Evolutionary conservation across 257 asterid species (phyloP).

Genomic region (Leptodermis oblonga): DNA sequence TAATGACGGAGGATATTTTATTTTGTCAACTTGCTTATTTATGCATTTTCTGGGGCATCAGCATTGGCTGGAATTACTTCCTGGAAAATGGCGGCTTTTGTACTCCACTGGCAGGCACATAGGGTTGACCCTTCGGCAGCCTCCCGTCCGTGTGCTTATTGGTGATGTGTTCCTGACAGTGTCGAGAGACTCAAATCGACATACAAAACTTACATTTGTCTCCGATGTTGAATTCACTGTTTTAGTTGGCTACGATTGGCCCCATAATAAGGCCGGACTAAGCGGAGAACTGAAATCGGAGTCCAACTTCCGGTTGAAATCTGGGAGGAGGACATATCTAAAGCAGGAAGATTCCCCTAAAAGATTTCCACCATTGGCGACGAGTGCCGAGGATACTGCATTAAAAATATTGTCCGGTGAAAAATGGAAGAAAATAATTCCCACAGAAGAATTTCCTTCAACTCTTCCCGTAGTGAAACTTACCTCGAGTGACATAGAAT

Average conservation of each 20-base stretch:
- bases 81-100: constrained; percentile 94
- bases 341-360: constrained; percentile 41
- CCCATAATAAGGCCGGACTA: constrained; percentile 75
- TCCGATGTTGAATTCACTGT: constrained; percentile 65
- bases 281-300: constrained; percentile 46
- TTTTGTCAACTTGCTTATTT: not conserved
- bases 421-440: constrained; percentile 66
- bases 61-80: constrained; percentile 74
- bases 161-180: constrained; percentile 63
- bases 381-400: constrained; percentile 40
- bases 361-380: constrained; percentile 27
- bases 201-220: constrained; percentile 51
- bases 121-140: constrained; percentile 84
- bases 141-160: constrained; percentile 61
- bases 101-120: constrained; percentile 85
- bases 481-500: constrained; percentile 45
- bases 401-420: constrained; percentile 56
- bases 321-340: constrained; percentile 75
- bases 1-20: too few relatives aligned
- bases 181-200: constrained; percentile 45
- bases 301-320: constrained; percentile 57
- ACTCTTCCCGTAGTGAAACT: constrained; percentile 83
- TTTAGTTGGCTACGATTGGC: constrained; percentile 56
- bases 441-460: constrained; percentile 64
- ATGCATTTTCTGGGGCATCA: constrained; percentile 24